Evolutionary conservation across 345 rosid genomes (phyloP), one percentile per base, ranked within the genome.

Genomic region (Eucalyptus paniculata): DNA sequence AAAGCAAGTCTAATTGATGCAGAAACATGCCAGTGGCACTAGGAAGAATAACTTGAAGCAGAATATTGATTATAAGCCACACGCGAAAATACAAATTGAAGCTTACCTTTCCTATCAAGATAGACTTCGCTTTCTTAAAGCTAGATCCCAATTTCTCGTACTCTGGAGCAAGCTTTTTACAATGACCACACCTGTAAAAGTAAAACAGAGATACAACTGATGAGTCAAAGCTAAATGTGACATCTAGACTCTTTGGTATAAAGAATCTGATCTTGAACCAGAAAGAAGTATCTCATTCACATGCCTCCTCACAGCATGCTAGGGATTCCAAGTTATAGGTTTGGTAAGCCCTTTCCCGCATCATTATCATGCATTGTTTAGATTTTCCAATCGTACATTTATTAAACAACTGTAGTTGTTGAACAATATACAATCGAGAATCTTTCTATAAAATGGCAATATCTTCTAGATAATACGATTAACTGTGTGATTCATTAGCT

Each of bases 111-210:
- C 97, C 99, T 86, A 98, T 98, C 94, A 98, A 91, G 87, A 97
- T 91, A 69, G 98, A 95, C 88, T 96, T 96, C 14, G 97, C 96
- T 91, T 96, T 98, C 95, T 94, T 96, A 92, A 97, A 98, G 94
- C 98, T 98, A 60, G 96, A 88, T 15, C 97, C 99, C 40, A 98
- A 98, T 93, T 95, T 96, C 93, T 97, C 99, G 60, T 94, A 97
- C 88, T 98, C 99, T 3, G 99, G 99, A 92, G 99, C 99, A 51
- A 98, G 98, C 95, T 98, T 98, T 94, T 98, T 96, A 94, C 99
- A 97, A 93, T 98, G 99, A 1, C 99, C 99, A 92, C 99, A 98
- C 99, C 99, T 98, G 92, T 83, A 58, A 87, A 32, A 49, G 67
- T 16, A 40, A 53, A 85, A 44, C 87, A 45, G 51, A 13, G 16